phyloP scores from a whole-genome alignment of 2,329 filamentous ascomycete genomes.

The Monosporascus sp. region DNA sequence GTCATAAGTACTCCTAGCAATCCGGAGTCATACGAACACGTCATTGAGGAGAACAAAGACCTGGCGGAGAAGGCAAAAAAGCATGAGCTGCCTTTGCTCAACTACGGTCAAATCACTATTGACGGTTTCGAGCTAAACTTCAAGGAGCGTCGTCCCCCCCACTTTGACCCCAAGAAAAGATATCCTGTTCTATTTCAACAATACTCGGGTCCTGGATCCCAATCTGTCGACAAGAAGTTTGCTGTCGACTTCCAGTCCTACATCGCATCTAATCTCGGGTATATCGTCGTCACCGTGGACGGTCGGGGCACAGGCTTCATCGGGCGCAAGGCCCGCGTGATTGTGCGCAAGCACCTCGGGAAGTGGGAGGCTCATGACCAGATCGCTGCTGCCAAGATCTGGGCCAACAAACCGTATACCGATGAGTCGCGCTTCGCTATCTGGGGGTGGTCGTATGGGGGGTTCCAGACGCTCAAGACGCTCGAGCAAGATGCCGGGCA shows the following conservation, averaged over 20 bases:
- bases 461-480: conserved; percentile 91
- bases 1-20: conserved; percentile 78
- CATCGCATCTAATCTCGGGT: conserved; percentile 77
- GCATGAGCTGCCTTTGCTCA: conserved; percentile 75
- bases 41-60: conserved; percentile 71
- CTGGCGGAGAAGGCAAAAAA: conserved; percentile 65
- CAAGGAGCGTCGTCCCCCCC: conserved; percentile 81
- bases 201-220: conserved; percentile 92
- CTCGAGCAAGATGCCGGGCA: conserved; percentile 83
- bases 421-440: conserved; percentile 80
- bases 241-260: conserved; percentile 85
- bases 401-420: conserved; percentile 75
- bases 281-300: conserved; percentile 92
- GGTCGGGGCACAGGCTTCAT: conserved; percentile 88
- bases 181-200: conserved; percentile 95
- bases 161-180: conserved; percentile 76
- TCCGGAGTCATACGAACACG: conserved; percentile 56
- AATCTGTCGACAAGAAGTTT: conserved; percentile 78
- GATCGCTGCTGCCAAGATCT: conserved; percentile 82
- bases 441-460: conserved; percentile 98
- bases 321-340: conserved; percentile 76
- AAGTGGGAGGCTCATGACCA: conserved; percentile 84
- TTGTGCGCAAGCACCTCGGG: conserved; percentile 79
- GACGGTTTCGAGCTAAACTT: conserved; percentile 67
- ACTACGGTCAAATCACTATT: conserved; percentile 81